Evolutionary conservation across 148 eudicot genomes (phyloP).

Genomic region (Nyssa sinensis): DNA sequence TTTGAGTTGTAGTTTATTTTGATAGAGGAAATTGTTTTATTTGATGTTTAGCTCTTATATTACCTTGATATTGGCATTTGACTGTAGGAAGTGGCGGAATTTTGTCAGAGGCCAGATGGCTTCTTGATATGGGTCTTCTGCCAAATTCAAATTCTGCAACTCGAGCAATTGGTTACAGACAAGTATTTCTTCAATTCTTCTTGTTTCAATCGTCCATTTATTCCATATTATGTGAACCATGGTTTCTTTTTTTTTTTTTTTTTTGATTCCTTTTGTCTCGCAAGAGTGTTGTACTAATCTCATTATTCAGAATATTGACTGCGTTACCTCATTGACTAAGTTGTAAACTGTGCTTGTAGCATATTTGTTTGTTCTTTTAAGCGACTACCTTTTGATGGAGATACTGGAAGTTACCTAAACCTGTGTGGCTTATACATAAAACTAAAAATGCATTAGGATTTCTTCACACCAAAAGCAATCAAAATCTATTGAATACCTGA

Average conservation of each 20-base stretch:
- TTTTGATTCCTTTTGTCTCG: not conserved
- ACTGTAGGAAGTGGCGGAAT: conserved; percentile 66
- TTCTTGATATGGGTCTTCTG: conserved; percentile 86
- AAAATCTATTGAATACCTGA: too few species aligned
- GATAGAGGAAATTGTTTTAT: not conserved
- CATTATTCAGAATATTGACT: not conserved
- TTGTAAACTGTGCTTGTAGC: not conserved
- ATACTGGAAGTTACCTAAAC: too few species aligned
- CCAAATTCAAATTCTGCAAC: conserved; percentile 96
- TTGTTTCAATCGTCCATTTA: not conserved
- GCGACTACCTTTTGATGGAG: too few species aligned
- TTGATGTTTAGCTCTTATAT: not conserved
- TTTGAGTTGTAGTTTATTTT: not conserved
- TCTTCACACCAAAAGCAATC: too few species aligned
- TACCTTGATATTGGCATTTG: not conserved
- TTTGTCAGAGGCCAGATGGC: conserved; percentile 86
- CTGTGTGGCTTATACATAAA: too few species aligned
- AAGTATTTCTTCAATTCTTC: conserved; percentile 37
- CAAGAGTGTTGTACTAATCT: not conserved
- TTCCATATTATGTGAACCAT: not conserved
- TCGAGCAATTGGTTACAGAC: conserved; percentile 94
- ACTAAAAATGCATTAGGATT: too few species aligned
- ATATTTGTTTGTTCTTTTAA: not conserved
- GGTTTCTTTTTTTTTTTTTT: not conserved
- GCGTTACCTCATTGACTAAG: not conserved